Percentiles rank a stretch among this genome's conserved stretches.
Conservation (phyloP, 306 rosid species). For the Castanea mollissima region DNA sequence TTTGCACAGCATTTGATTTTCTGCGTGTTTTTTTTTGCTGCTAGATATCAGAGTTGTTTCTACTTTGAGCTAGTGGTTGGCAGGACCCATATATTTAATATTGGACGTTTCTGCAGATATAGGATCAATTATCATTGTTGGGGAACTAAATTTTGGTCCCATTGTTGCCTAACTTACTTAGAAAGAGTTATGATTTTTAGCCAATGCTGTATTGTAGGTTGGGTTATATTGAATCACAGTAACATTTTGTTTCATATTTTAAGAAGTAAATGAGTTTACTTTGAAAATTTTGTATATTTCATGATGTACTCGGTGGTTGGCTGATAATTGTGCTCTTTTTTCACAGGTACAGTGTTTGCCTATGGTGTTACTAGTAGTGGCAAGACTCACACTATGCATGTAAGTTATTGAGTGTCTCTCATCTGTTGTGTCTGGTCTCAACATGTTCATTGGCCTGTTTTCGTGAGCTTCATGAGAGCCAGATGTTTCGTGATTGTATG, state of each 20-base stretch:
- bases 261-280: not conserved
- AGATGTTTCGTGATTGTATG: not conserved
- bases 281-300: not conserved
- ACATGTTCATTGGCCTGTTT: not conserved
- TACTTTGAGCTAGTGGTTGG: not conserved
- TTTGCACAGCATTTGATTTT: not conserved
- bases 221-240: not conserved
- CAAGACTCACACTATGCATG: conserved; percentile 94
- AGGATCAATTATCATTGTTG: not conserved
- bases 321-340: conserved; percentile 22
- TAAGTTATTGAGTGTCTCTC: conserved; percentile 36
- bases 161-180: not conserved
- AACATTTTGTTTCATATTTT: not conserved
- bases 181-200: not conserved
- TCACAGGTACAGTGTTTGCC: conserved; percentile 87
- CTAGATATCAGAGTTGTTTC: not conserved
- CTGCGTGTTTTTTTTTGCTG: not conserved
- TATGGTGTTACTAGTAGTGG: conserved; percentile 95
- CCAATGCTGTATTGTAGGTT: not conserved
- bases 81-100: not conserved
- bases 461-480: not conserved
- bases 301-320: conserved; percentile 1
- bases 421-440: not conserved
- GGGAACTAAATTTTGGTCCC: not conserved
- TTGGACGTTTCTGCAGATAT: not conserved